These are phyloP conservation scores for Gonium pectorale DNA, from an alignment of 139 green algal genomes.

Conservation along the genomic window DNA sequence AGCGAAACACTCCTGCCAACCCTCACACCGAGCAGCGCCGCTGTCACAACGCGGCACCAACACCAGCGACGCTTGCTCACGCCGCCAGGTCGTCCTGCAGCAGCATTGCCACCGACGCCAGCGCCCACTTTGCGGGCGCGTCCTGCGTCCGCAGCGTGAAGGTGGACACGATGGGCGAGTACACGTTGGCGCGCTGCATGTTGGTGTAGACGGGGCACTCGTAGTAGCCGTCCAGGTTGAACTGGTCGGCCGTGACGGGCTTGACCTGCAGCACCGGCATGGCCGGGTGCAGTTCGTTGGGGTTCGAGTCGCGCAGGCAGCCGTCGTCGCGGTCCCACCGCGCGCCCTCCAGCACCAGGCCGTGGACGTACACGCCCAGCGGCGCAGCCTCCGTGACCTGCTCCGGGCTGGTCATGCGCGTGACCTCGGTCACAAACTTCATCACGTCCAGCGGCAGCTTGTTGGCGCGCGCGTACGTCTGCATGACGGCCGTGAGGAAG, in stretches of 20 bases:
- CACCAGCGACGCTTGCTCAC: background rate
- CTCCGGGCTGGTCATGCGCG: conserved; percentile 49
- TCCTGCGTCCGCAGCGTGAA: conserved; percentile 88
- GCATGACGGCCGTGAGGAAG: conserved; percentile 91
- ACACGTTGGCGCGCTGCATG: conserved; percentile 91
- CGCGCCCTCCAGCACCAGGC: conserved; percentile 84
- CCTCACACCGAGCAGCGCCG: no score
- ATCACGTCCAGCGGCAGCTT: conserved; percentile 89
- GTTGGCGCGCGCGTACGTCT: conserved; percentile 86
- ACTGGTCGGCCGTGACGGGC: conserved; percentile 84
- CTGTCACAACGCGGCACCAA: no score
- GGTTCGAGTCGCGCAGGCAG: conserved; percentile 81
- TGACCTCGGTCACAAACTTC: conserved; percentile 86
- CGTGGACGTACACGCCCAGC: conserved; percentile 84
- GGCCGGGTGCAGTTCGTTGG: conserved; percentile 84
- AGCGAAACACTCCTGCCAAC: background rate
- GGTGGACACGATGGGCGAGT: conserved; percentile 79
- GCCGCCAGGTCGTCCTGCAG: conserved; percentile 87
- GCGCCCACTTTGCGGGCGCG: conserved; percentile 79
- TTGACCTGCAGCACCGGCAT: conserved; percentile 82
- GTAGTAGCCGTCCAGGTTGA: conserved; percentile 80
- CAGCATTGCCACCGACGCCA: conserved; percentile 84
- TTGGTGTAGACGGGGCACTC: conserved; percentile 91
- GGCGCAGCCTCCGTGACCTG: conserved; percentile 74
- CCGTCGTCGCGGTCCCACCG: conserved; percentile 84